A percentile compares a stretch with the other conserved stretches of the same genome.
These are phyloP conservation scores for Aspergillus spinulosporus DNA, from an alignment of 2,329 filamentous ascomycete genomes.

Conservation along the genomic window DNA sequence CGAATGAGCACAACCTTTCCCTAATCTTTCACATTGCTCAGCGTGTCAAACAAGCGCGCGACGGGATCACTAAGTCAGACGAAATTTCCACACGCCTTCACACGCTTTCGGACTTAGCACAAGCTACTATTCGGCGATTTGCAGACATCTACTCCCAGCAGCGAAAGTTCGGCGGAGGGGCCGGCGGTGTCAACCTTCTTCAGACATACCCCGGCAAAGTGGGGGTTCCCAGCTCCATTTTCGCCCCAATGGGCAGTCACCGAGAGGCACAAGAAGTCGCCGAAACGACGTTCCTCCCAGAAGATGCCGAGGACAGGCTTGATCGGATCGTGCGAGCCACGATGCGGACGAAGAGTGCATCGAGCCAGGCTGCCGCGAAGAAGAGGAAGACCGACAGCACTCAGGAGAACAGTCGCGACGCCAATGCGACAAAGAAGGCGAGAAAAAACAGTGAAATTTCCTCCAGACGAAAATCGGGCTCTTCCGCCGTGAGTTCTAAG, in stretches of 20 bases:
- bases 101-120: slow-evolving; percentile 81
- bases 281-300: slow-evolving; percentile 78
- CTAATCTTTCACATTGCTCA: slow-evolving; percentile 91
- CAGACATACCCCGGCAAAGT: slow-evolving; percentile 81
- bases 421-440: slow-evolving; percentile 31
- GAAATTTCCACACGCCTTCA: slow-evolving; percentile 62
- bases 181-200: slow-evolving; percentile 57
- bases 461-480: slow-evolving; percentile 37
- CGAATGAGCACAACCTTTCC: slow-evolving; percentile 81
- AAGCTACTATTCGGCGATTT: slow-evolving; percentile 78
- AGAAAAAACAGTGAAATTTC: slow-evolving; percentile 37
- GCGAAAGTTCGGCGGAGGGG: slow-evolving; percentile 44
- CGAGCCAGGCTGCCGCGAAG: slow-evolving; percentile 31
- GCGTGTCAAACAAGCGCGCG: slow-evolving; percentile 83
- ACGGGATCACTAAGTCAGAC: slow-evolving; percentile 65
- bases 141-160: slow-evolving; percentile 81
- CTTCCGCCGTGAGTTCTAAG: slow-evolving; percentile 32
- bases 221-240: slow-evolving; percentile 76
- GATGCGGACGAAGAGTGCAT: slow-evolving; percentile 60
- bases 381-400: slow-evolving; percentile 45
- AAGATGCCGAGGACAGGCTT: slow-evolving; percentile 71
- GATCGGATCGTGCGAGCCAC: slow-evolving; percentile 72
- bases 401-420: slow-evolving; percentile 28
- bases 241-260: slow-evolving; percentile 72
- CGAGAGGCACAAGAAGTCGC: slow-evolving; percentile 80